phyloP scores from a whole-genome alignment of 352 stramenopile genomes.

The Phytophthora colocasiae region DNA sequence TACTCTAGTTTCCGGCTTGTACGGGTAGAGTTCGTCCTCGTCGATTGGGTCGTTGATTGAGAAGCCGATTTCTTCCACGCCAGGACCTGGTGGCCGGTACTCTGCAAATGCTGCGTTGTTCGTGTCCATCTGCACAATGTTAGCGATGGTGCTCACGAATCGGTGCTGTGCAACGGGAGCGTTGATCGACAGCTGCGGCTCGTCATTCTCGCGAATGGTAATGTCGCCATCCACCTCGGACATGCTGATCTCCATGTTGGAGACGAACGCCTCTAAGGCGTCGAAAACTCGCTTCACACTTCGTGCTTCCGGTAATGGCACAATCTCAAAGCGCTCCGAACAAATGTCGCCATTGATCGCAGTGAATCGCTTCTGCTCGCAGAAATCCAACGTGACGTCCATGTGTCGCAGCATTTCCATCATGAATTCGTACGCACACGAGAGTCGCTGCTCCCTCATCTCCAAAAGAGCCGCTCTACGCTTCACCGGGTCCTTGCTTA shows the following conservation, averaged over 20 bases:
- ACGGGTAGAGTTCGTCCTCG: slow-evolving; percentile 59
- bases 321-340: slow-evolving; percentile 48
- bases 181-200: slow-evolving; percentile 17
- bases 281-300: slow-evolving; percentile 47
- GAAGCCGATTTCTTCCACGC: slow-evolving; percentile 38
- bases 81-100: slow-evolving; percentile 18
- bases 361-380: slow-evolving; percentile 49
- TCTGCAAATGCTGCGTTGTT: slow-evolving; percentile 47
- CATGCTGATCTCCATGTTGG: slow-evolving; percentile 52
- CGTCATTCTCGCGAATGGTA: slow-evolving; percentile 49
- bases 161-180: slow-evolving; percentile 32
- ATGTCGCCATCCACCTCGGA: slow-evolving; percentile 48
- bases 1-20: slow-evolving; percentile 33
- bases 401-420: slow-evolving; percentile 43
- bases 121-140: slow-evolving; percentile 41
- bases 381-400: slow-evolving; percentile 41
- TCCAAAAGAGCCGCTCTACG: slow-evolving; percentile 20
- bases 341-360: slow-evolving; percentile 45
- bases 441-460: slow-evolving; percentile 44
- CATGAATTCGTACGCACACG: slow-evolving; percentile 47
- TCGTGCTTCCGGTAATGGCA: slow-evolving; percentile 26
- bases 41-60: slow-evolving; percentile 51
- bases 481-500: slow-evolving; percentile 30
- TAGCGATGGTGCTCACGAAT: slow-evolving; percentile 33
- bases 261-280: slow-evolving; percentile 38